Conservation (phyloP, 2,329 filamentous ascomycete genomes). For the Diaporthe sp. region DNA sequence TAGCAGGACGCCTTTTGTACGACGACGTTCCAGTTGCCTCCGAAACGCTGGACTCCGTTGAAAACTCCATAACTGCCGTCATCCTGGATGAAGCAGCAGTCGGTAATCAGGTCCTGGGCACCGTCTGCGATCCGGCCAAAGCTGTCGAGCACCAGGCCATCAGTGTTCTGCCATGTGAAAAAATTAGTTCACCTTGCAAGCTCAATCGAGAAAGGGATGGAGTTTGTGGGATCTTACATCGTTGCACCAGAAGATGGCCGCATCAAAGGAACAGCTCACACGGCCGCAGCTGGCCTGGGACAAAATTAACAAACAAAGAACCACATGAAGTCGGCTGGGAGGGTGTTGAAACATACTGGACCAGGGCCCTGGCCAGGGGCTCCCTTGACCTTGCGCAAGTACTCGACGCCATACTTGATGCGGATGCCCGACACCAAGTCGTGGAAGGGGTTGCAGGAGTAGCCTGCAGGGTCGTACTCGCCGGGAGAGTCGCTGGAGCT, state of each 20-base stretch:
- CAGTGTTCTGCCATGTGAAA: not conserved
- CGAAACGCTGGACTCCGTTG: not conserved
- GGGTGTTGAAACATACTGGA: not conserved
- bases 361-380: not conserved
- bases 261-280: slow-evolving; percentile 15
- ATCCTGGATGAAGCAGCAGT: slow-evolving; percentile 1
- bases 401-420: not conserved
- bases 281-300: not conserved
- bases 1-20: not conserved
- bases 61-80: not conserved
- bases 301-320: not conserved
- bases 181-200: not conserved
- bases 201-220: not conserved
- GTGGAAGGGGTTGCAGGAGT: not conserved
- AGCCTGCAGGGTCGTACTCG: not conserved
- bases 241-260: slow-evolving; percentile 33
- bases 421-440: not conserved
- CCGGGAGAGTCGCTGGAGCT: not conserved
- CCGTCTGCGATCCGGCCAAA: slow-evolving; percentile 24
- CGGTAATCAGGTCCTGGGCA: slow-evolving; percentile 11
- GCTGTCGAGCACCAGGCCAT: not conserved
- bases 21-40: not conserved
- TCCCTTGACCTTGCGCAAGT: not conserved
- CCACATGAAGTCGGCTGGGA: no score
- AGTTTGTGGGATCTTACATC: not conserved